Percentiles rank a stretch among this genome's conserved stretches.
Evolutionary conservation across 176 grass and related monocot species (phyloP).

Genomic region (Ensete ventricosum): DNA sequence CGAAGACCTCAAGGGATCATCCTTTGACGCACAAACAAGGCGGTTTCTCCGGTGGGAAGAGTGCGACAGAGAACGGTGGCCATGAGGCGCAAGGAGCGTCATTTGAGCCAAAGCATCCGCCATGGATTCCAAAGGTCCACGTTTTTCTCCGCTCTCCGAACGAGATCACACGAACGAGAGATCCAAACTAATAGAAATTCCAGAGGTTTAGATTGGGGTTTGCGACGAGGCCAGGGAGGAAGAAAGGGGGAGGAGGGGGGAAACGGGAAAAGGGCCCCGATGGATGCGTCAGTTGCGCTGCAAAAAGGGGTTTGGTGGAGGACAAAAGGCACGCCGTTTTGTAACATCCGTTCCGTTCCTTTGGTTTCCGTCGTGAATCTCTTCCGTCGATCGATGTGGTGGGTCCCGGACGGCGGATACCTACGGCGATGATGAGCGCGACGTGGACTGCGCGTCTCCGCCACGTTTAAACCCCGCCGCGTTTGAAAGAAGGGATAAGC

Average conservation of each 20-base stretch:
- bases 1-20: background rate
- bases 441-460: background rate
- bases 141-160: background rate
- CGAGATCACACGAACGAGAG: background rate
- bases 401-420: too few relatives aligned
- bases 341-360: too few relatives aligned
- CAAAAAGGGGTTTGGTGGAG: too few relatives aligned
- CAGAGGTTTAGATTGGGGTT: background rate
- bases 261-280: too few relatives aligned
- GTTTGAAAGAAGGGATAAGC: background rate
- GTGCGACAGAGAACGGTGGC: background rate
- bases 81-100: background rate
- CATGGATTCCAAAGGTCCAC: conserved; percentile 15
- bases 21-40: too few relatives aligned
- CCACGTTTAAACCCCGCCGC: background rate
- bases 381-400: too few relatives aligned
- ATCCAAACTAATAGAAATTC: background rate
- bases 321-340: too few relatives aligned
- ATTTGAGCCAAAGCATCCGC: conserved; percentile 5
- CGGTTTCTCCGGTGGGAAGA: background rate
- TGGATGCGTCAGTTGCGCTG: too few relatives aligned
- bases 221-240: too few relatives aligned
- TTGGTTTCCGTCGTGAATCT: too few relatives aligned
- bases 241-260: too few relatives aligned
- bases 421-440: background rate